These are phyloP conservation scores for Sporothrix protearum DNA, from an alignment of 2,329 filamentous ascomycete genomes.

Conservation along the genomic window DNA sequence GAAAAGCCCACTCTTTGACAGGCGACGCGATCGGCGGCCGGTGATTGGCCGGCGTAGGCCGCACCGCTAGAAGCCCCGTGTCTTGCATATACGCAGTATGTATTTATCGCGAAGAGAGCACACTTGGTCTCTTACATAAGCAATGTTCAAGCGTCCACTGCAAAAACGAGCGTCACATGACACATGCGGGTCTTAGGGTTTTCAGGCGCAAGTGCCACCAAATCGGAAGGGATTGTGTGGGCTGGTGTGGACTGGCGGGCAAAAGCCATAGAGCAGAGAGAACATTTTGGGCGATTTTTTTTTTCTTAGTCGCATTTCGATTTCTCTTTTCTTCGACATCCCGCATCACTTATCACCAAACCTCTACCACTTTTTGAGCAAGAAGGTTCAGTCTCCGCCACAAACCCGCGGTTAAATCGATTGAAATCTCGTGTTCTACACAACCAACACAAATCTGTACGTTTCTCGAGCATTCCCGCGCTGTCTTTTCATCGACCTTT, in stretches of 20 bases:
- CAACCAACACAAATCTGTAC: conserved; percentile 33
- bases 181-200: conserved; percentile 14
- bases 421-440: conserved; percentile 86
- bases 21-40: background rate
- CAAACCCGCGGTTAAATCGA: conserved; percentile 96
- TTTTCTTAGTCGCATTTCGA: conserved; percentile 16
- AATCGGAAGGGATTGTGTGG: conserved; percentile 11
- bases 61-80: background rate
- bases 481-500: background rate
- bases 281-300: background rate
- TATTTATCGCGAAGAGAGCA: background rate
- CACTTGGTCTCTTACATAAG: background rate
- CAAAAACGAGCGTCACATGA: conserved; percentile 11
- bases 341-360: conserved; percentile 21
- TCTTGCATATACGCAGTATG: background rate
- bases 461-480: conserved; percentile 29
- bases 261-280: background rate
- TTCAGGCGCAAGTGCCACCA: background rate
- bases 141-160: background rate
- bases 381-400: conserved; percentile 99
- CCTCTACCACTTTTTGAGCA: conserved; percentile 50
- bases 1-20: conserved; percentile 1
- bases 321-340: conserved; percentile 14
- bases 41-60: background rate
- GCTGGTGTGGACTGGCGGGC: conserved; percentile 8